A percentile compares a stretch with the other conserved stretches of the same genome.
Evolutionary conservation across 768 basidiomycete genomes (phyloP).

Genomic region (Mycena indigotica): DNA sequence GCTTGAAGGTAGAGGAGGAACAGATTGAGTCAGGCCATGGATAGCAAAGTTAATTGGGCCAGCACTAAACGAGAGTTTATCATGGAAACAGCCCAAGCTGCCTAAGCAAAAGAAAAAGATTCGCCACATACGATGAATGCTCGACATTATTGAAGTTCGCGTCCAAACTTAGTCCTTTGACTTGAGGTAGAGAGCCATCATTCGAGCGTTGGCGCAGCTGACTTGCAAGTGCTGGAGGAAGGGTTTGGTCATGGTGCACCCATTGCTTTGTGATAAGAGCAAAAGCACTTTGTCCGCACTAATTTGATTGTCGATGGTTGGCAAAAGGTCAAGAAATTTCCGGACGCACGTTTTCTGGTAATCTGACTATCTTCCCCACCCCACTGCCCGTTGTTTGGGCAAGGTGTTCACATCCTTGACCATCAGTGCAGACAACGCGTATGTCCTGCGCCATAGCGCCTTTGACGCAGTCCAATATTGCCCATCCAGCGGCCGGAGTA

Average conservation of each 20-base stretch:
- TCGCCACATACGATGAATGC: conserved; percentile 7
- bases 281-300: conserved; percentile 16
- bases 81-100: not conserved
- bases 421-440: conserved; percentile 34
- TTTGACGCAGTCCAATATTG: conserved; percentile 38
- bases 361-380: conserved; percentile 35
- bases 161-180: conserved; percentile 17
- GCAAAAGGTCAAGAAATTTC: not conserved
- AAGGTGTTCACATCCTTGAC: conserved; percentile 32
- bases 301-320: too few relatives aligned
- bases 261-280: conserved; percentile 9
- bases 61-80: conserved; percentile 17
- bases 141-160: conserved; percentile 17
- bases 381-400: conserved; percentile 28
- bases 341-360: conserved; percentile 32
- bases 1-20: not conserved
- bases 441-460: conserved; percentile 33
- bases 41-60: conserved; percentile 37
- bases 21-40: conserved; percentile 19
- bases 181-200: conserved; percentile 8
- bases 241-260: conserved; percentile 12
- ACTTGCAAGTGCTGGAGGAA: conserved; percentile 9
- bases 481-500: conserved; percentile 43
- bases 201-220: conserved; percentile 4
- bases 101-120: not conserved